Evolutionary conservation across 2,329 filamentous ascomycete genomes (phyloP).

Genomic region (Aspergillus bombycis): DNA sequence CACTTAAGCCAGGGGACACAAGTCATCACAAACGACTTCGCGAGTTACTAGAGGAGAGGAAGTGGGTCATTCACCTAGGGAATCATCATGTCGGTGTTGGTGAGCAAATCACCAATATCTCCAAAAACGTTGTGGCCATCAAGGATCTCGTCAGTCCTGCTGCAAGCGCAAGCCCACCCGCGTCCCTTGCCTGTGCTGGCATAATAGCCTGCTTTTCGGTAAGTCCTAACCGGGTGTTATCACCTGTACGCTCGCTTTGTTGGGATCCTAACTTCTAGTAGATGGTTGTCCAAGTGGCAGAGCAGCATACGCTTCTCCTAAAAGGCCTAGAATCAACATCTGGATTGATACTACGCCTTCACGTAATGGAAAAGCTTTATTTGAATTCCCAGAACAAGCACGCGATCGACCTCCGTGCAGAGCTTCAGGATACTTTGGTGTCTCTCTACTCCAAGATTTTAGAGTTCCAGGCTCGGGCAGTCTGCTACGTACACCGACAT

Average conservation of each 20-base stretch:
- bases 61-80: conserved; percentile 5
- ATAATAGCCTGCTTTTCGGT: conserved; percentile 11
- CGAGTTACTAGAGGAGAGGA: conserved; percentile 8
- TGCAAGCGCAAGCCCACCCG: conserved; percentile 12
- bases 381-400: background rate
- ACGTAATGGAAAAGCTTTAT: conserved; percentile 11
- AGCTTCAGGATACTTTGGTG: conserved; percentile 9
- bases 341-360: conserved; percentile 11
- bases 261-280: background rate
- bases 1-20: background rate
- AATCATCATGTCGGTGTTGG: background rate
- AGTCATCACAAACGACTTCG: background rate
- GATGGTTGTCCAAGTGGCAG: conserved; percentile 13
- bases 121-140: conserved; percentile 8
- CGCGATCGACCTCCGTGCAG: background rate
- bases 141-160: conserved; percentile 14
- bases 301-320: conserved; percentile 16
- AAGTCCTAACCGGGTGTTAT: background rate
- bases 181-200: conserved; percentile 14
- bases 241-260: background rate
- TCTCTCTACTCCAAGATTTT: conserved; percentile 12
- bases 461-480: conserved; percentile 19
- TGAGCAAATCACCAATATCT: conserved; percentile 1
- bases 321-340: conserved; percentile 12
- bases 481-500: conserved; percentile 14